Conservation (phyloP, 192 early-diverging fungal genomes). For the Linnemannia hyalina region DNA sequence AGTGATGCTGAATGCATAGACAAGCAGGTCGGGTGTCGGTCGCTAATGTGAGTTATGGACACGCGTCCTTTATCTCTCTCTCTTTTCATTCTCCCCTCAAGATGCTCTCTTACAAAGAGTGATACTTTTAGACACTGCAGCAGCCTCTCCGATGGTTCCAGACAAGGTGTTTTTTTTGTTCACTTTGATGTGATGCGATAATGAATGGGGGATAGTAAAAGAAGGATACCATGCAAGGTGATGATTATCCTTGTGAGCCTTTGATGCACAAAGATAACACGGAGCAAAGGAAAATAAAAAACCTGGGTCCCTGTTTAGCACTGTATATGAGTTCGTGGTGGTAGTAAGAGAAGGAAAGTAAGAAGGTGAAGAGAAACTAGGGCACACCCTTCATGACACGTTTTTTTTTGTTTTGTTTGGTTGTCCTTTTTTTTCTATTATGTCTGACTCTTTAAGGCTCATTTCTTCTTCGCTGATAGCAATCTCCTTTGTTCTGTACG, state of each 20-base stretch:
- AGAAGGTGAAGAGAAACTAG: not conserved
- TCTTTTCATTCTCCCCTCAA: too few relatives aligned
- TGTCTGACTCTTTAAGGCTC: not conserved
- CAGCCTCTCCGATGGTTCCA: not conserved
- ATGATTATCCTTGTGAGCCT: not conserved
- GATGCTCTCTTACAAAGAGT: not conserved
- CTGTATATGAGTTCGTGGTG: not conserved
- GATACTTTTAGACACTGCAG: not conserved
- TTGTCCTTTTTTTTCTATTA: conserved; percentile 4
- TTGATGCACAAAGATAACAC: not conserved
- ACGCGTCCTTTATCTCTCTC: too few relatives aligned
- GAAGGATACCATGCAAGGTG: not conserved
- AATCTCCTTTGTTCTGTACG: not conserved
- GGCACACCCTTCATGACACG: not conserved
- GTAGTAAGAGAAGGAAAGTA: not conserved
- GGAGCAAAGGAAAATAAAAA: not conserved
- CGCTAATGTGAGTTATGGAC: too few relatives aligned
- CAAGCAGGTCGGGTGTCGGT: too few relatives aligned
- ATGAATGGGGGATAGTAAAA: not conserved
- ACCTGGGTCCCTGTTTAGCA: not conserved
- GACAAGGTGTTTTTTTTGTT: not conserved
- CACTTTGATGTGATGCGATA: conserved; percentile 1
- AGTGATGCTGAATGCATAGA: too few relatives aligned
- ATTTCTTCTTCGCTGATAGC: not conserved
- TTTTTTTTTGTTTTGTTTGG: not conserved